phyloP scores from a whole-genome alignment of 108 stramenopile genomes.

The Hondaea fermentalgiana region DNA sequence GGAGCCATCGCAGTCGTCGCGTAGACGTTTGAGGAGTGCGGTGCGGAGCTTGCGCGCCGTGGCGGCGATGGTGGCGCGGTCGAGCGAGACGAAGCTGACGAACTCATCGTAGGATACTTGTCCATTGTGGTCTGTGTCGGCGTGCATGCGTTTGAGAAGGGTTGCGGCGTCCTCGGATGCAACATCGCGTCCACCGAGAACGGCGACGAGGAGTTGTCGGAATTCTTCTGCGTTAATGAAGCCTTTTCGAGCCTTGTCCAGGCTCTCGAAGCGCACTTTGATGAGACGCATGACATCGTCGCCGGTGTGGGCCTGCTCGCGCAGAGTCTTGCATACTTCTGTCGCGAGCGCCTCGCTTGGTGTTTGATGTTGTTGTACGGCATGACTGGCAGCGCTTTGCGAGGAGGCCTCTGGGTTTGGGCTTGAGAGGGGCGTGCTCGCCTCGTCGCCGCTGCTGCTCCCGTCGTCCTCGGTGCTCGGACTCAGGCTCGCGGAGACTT shows the following conservation, averaged over 20 bases:
- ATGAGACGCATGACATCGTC: neutral
- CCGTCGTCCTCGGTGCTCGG: neutral
- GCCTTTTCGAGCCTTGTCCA: neutral
- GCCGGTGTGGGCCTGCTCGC: neutral
- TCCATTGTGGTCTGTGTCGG: neutral
- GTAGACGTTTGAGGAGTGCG: neutral
- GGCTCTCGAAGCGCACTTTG: neutral
- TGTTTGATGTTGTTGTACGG: neutral
- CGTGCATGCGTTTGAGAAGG: neutral
- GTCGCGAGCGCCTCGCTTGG: neutral
- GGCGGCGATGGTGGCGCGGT: neutral
- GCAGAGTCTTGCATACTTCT: neutral
- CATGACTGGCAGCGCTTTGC: neutral
- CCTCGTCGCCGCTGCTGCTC: neutral
- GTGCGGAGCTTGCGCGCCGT: neutral
- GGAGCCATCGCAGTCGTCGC: neutral
- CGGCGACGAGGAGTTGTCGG: neutral
- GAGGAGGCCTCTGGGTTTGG: neutral
- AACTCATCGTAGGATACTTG: constrained; percentile 7
- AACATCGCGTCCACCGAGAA: neutral
- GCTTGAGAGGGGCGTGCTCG: neutral
- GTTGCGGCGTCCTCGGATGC: neutral
- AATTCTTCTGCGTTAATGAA: constrained; percentile 4
- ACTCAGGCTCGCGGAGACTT: neutral
- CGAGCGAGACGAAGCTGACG: constrained; percentile 16